Evolutionary conservation across 2,329 filamentous ascomycete species (phyloP).

Genomic region (Aspergillus sp.): DNA sequence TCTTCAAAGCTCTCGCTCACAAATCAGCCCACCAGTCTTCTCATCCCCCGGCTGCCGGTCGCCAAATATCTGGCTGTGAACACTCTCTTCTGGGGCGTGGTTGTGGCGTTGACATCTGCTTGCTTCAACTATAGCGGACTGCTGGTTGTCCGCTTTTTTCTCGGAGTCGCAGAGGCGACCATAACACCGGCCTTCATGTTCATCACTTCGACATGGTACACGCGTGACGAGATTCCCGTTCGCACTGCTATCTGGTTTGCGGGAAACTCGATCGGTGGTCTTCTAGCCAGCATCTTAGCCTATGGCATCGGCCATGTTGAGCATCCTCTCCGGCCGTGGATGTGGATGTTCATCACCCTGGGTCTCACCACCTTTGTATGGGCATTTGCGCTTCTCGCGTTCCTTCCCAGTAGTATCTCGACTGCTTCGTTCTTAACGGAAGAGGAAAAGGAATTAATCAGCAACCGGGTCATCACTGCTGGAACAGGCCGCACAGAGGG

Average conservation of each 20-base stretch:
- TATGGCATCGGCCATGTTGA: conserved; percentile 62
- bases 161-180: conserved; percentile 61
- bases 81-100: conserved; percentile 54
- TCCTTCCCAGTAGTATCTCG: conserved; percentile 60
- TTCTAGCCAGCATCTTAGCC: conserved; percentile 40
- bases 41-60: conserved; percentile 55
- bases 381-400: conserved; percentile 53
- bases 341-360: conserved; percentile 63
- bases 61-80: conserved; percentile 54
- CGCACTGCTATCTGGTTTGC: conserved; percentile 62
- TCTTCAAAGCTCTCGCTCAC: neutral
- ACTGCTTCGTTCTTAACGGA: conserved; percentile 57
- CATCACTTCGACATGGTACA: conserved; percentile 62
- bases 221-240: conserved; percentile 59
- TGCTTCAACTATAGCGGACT: conserved; percentile 57
- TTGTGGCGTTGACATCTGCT: conserved; percentile 53
- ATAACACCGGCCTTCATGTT: conserved; percentile 62
- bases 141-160: conserved; percentile 56
- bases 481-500: conserved; percentile 24
- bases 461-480: conserved; percentile 17
- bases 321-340: conserved; percentile 55
- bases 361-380: conserved; percentile 58
- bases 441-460: conserved; percentile 54
- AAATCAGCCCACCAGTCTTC: conserved; percentile 33
- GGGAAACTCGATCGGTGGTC: conserved; percentile 28